Base-by-base conservation (phyloP, 768 basidiomycete genomes). In the Tylopilus intermedius region DNA sequence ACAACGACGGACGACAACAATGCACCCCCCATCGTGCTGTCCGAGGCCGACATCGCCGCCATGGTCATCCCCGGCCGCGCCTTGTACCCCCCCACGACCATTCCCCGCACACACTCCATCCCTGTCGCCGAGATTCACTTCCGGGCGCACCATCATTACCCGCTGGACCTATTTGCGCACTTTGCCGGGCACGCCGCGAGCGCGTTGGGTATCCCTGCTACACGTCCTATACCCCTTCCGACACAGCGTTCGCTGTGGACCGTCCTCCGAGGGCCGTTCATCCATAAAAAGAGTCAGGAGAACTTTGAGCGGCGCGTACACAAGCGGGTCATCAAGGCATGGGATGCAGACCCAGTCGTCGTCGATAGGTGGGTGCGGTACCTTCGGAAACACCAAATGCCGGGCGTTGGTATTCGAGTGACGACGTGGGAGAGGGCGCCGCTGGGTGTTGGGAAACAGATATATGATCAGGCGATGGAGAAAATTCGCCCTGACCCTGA, bases 271-370 rank as follows among this genome's bases (percentile, higher is more conserved):
- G 80, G 82, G 4, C 94, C 95, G 9, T 98, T 98, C 65, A 84
- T 81, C 5, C 87, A 94, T 69, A 98, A 98, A 66, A 96, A 95
- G 71, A 74, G 80, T 15, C 94, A 97, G 70, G 94, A 98, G 74
- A 98, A 97, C 71, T 98, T 95, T 67, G 87, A 93, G 67, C 75
- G 90, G 26, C 80, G 76, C 61, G 84, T 86, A 49, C 88, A 94
- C 65, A 90, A 88, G 64, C 80, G 94, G 10, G 79, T 80, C 37
- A 82, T 98, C 71, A 94, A 93, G 70, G 89, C 93, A 0, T 98
- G 81, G 78, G 95, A 98, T 69, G 82, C 93, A 15, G 79, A 94
- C 62, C 73, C 79, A 3, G 82, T 84, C 59, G 83, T 91, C 5
- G 76, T 98, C 10, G 80, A 87, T 27, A 76, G 81, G 54, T 96